Base-by-base conservation (phyloP, 441 rosid species). In the Eutrema salsugineum region DNA sequence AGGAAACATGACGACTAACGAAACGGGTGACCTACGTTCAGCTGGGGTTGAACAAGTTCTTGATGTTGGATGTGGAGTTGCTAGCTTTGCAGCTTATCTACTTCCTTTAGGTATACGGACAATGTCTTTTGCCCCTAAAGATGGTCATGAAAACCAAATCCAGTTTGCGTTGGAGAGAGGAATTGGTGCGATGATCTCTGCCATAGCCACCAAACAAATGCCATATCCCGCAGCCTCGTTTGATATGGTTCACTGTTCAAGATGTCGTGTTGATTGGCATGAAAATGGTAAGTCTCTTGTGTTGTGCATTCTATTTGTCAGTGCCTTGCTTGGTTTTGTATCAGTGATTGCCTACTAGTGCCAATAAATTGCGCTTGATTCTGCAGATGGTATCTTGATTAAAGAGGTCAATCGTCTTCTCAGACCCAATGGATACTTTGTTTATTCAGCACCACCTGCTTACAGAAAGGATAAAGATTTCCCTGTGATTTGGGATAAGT, bases 181-280 rank as follows among this genome's bases (percentile, higher is more conserved):
- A 76, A 97, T 91, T 1, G 91, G 98, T 22, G 98, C 99, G 55
- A 93, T 91, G 97, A 91, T 83, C 42, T 90, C 98, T 68, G 99
- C 98, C 60, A 91, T 93, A 75, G 93, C 94, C 42, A 95, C 96
- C 19, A 91, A 51, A 28, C 94, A 95, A 5, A 79, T 95, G 68
- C 73, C 86, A 24, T 95, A 88, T 77, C 97, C 99, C 5, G 85
- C 96, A 76, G 91, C 91, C 77, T 94, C 98, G 42, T 95, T 93
- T 80, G 99, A 93, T 72, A 68, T 89, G 80, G 88, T 95, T 72
- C 99, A 95, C 75, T 95, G 98, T 78, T 95, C 98, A 70, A 86
- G 98, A 85, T 95, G 99, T 71, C 88, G 97, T 88, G 91, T 95
- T 83, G 94, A 93, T 66, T 95, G 98, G 99, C 92, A 93, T 78